Evolutionary conservation across 1,284 basidiomycete genomes (phyloP), one percentile per base, ranked within the genome.

Genomic region (Ceratobasidium sp.): DNA sequence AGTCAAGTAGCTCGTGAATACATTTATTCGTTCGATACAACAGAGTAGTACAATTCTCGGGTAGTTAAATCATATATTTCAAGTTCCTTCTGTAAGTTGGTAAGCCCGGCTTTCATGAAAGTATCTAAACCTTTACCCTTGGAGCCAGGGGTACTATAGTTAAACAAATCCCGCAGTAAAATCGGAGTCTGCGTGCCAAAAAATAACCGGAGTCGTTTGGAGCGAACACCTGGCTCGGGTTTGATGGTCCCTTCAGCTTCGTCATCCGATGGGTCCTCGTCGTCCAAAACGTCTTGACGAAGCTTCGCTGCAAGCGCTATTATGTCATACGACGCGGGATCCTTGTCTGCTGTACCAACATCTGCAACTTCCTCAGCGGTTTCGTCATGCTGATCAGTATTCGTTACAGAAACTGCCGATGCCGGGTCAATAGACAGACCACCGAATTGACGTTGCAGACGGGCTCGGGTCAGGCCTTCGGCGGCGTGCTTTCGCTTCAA

Each of bases 11-110:
- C 5, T 42, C n/a, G 26, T n/a, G 46, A 13, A 64, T 20, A 40
- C 13, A 18, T 12, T 28, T 40, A 33, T 33, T 58, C 10, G 10
- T 23, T 26, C 10, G 23, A 61, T 40, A 61, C 10, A 33, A 67
- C 23, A 18, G 20, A n/a, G 6, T 67, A n/a, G 23, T 20, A 28
- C 12, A 28, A 9, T 15, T 70, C 68, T 12, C 40, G 51, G n/a
- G 53, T 70, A 6, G 53, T 15, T n/a, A 70, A 44, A 44, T 44
- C n/a, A 58, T 56, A 70, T 15, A 70, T 70, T 58, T 70, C 53
- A 26, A 42, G 53, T 13, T 70, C 68, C 33, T 58, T 70, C 40
- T 55, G 49, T 18, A 70, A 44, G n/a, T 70, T 70, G 3, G 28
- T 53, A 23, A 70, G 26, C 7, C 68, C 68, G n/a, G 15, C 18